Percentiles rank a stretch among this genome's conserved stretches.
Conservation (phyloP, 371 early-diverging fungal species). For the Chytridium lagenaria region DNA sequence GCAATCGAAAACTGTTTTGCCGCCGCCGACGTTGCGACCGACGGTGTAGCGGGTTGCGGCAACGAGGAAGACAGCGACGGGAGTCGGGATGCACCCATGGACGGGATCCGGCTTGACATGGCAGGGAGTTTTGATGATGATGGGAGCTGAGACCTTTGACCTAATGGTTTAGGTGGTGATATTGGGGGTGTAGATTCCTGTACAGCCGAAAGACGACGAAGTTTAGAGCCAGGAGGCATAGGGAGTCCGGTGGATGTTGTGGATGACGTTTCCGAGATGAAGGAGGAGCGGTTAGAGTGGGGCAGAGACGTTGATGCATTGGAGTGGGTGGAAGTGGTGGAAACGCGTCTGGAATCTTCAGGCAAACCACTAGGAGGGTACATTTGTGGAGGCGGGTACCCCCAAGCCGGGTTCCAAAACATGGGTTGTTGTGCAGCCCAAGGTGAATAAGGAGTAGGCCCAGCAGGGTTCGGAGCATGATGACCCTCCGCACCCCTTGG, state of each 20-base stretch:
- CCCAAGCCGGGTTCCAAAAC: constrained; percentile 18
- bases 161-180: not conserved
- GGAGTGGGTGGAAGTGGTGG: not conserved
- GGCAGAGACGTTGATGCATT: not conserved
- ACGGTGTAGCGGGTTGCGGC: not conserved
- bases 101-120: constrained; percentile 4
- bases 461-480: too few relatives aligned
- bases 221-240: not conserved
- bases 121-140: constrained; percentile 5
- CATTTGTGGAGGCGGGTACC: constrained; percentile 7
- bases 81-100: not conserved
- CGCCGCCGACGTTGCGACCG: not conserved
- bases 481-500: too few relatives aligned
- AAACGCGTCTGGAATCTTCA: not conserved
- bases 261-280: not conserved
- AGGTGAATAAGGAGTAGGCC: not conserved
- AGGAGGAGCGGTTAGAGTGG: constrained; percentile 9
- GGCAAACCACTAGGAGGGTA: not conserved
- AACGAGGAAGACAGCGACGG: not conserved
- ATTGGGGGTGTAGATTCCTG: not conserved
- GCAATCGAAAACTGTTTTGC: constrained; percentile 6
- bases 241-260: not conserved
- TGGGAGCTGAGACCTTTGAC: constrained; percentile 12
- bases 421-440: not conserved
- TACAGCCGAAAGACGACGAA: not conserved